Evolutionary conservation across 1,284 basidiomycete genomes (phyloP).

Genomic region (Austroboletus novae-zelandiae): DNA sequence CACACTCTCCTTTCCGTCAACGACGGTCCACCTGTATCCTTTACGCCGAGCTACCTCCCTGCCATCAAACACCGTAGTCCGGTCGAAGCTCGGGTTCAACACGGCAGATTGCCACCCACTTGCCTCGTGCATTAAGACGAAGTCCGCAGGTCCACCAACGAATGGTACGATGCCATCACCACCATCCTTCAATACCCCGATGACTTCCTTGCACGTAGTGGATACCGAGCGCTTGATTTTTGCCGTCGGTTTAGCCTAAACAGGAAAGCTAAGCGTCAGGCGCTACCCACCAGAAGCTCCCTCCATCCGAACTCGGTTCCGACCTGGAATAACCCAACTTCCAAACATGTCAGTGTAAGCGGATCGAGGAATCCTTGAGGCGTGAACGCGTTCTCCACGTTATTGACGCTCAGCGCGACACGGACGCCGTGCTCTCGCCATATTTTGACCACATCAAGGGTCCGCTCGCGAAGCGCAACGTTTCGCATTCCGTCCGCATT

Average conservation of each 20-base stretch:
- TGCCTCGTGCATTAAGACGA: conserved; percentile 56
- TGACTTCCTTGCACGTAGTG: conserved; percentile 44
- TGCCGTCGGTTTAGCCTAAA: neutral
- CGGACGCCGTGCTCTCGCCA: conserved; percentile 44
- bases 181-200: conserved; percentile 33
- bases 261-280: neutral
- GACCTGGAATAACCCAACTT: conserved; percentile 58
- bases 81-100: conserved; percentile 45
- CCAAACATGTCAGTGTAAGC: conserved; percentile 54
- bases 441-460: conserved; percentile 51
- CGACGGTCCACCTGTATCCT: conserved; percentile 15
- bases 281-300: conserved; percentile 47
- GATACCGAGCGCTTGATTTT: conserved; percentile 44
- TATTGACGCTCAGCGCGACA: conserved; percentile 59
- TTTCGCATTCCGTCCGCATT: conserved; percentile 18
- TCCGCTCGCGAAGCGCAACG: conserved; percentile 42
- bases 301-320: conserved; percentile 46
- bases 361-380: conserved; percentile 64
- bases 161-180: conserved; percentile 36
- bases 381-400: conserved; percentile 65
- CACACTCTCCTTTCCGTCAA: conserved; percentile 11
- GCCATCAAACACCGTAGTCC: conserved; percentile 35
- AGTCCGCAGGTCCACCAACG: conserved; percentile 49
- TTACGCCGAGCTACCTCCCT: conserved; percentile 25
- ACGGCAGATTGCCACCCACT: conserved; percentile 44